Percentiles rank a stretch among this genome's conserved stretches.
These are phyloP conservation scores for Stagonosporopsis vannaccii DNA, from an alignment of 2,329 filamentous ascomycete genomes.

Conservation along the genomic window DNA sequence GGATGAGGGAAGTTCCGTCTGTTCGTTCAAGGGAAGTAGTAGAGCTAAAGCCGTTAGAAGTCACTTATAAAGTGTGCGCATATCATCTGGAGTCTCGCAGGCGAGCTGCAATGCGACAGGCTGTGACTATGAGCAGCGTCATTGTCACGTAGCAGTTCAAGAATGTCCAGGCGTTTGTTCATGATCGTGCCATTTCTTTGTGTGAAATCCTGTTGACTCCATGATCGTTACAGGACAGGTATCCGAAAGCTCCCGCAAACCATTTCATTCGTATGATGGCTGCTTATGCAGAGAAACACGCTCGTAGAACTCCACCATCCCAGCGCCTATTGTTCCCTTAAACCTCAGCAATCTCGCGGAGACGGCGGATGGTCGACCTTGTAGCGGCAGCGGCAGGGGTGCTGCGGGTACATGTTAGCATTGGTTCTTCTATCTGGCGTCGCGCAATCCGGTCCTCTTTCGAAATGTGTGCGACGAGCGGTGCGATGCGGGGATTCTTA, in stretches of 20 bases:
- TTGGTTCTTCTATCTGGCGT: constrained; percentile 5
- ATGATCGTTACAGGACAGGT: constrained; percentile 46
- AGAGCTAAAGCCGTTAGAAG: too few relatives aligned
- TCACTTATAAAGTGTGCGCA: neutral
- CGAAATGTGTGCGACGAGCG: neutral
- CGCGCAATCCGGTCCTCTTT: neutral
- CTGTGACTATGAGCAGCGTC: constrained; percentile 21
- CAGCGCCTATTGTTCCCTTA: constrained; percentile 58
- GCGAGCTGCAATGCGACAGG: neutral
- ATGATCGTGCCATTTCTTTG: constrained; percentile 48
- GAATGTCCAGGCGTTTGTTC: constrained; percentile 24
- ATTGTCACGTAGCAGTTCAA: neutral
- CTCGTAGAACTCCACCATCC: constrained; percentile 46
- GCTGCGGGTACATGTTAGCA: constrained; percentile 58
- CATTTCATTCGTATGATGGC: constrained; percentile 39
- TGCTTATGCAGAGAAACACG: constrained; percentile 45
- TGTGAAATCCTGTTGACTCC: constrained; percentile 45
- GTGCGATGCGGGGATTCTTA: constrained; percentile 61
- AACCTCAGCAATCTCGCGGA: constrained; percentile 97
- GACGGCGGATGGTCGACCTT: constrained; percentile 94
- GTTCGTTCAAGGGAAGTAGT: too few relatives aligned
- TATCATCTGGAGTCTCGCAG: neutral
- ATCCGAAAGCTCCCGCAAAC: constrained; percentile 41
- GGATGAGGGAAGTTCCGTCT: too few relatives aligned
- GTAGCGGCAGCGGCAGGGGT: constrained; percentile 93